A percentile compares a stretch with the other conserved stretches of the same genome.
These are phyloP conservation scores for Elymus sibiricus DNA, from an alignment of 176 grass and related monocot genomes.

Conservation along the genomic window DNA sequence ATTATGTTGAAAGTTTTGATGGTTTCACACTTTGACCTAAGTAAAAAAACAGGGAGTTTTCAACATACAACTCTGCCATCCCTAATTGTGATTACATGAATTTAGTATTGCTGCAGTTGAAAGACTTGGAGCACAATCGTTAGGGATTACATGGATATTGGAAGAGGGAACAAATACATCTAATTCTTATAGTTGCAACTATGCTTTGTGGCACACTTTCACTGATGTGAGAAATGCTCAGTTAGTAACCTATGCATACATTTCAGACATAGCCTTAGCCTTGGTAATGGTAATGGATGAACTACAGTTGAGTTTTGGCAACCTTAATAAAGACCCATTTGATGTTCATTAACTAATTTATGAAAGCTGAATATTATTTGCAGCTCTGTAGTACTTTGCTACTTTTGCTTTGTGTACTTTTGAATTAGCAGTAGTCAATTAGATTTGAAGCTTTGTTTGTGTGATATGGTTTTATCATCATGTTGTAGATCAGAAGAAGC, in stretches of 20 bases:
- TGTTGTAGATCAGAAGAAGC: slow-evolving; percentile 48
- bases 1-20: too few species aligned
- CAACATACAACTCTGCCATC: too few species aligned
- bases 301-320: background rate
- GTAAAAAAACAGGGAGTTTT: too few species aligned
- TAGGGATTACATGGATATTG: too few species aligned
- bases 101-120: too few species aligned
- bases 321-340: slow-evolving; percentile 3
- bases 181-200: too few species aligned
- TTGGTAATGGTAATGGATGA: background rate
- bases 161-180: background rate
- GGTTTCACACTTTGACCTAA: too few species aligned
- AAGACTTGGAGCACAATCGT: too few species aligned
- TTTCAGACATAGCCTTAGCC: background rate
- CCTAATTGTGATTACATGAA: too few species aligned
- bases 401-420: background rate
- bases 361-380: slow-evolving; percentile 9
- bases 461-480: background rate
- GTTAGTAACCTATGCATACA: background rate
- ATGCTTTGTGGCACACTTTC: background rate
- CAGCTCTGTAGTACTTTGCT: background rate
- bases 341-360: background rate
- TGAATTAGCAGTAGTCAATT: background rate
- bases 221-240: background rate
- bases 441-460: background rate